Evolutionary conservation across 2,329 filamentous ascomycete genomes (phyloP), one percentile per base, ranked within the genome.

Genomic region (Colletotrichum kahawae): DNA sequence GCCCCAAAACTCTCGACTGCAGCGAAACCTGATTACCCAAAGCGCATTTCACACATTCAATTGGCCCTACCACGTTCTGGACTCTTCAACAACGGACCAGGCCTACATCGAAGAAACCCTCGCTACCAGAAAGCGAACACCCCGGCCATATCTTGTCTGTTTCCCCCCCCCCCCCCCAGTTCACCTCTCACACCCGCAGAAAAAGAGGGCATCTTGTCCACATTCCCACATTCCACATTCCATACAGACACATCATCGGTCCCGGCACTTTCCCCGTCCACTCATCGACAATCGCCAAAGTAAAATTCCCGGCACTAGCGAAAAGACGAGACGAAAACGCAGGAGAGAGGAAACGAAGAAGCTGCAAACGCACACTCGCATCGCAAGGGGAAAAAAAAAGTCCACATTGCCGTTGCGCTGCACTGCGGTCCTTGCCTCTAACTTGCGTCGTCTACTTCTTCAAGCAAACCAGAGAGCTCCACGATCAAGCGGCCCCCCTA

Each of bases 221-320:
- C 33, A 36, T 67, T 43, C 66, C 71, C 71, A 73, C 67, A 70
- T 70, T 57, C 71, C 66, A 67, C 14, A 16, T 18, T 27, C 31
- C n/a, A 63, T 38, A 33, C 60, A 34, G 14, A 66, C 43, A 48
- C 43, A 48, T 48, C 43, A 48, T 48, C 43, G 43, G 7, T 48
- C 43, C 43, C 43, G 43, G 43, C 43, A 43, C 38, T 21, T 33
- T 73, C 70, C 70, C 70, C 66, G 70, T 57, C 70, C 70, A 73
- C 57, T 73, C 70, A 68, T 34, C 63, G 68, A 54, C 31, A 43
- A 31, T 64, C 24, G 12, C 3, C 4, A 9, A 4, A 31, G 8
- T 21, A 38, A 65, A 65, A 54, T 48, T 27, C 59, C 71, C 67
- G 62, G 65, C 65, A 70, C 69, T 70, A 60, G 48, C 29, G 31